Percentiles rank a stretch among this genome's conserved stretches.
Conservation (phyloP, 129 eudicot genomes). For the Helianthus tuberosus region DNA sequence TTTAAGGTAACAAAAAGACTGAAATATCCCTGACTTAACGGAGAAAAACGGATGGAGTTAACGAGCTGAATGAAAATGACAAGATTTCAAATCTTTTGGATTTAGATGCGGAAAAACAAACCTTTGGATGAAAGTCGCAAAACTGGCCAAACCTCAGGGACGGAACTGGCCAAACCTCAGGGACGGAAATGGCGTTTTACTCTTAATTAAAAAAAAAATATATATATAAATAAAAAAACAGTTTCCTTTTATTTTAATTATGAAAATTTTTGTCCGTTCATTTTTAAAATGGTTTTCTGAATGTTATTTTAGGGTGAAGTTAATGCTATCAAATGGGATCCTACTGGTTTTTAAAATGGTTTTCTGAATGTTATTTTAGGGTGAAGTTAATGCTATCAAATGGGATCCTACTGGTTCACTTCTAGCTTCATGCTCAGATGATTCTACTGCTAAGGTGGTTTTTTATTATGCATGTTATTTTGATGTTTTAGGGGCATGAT, state of each 20-base stretch:
- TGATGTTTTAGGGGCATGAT: neutral
- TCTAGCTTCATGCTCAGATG: constrained; percentile 95
- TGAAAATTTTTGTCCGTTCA: neutral
- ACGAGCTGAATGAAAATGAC: no score
- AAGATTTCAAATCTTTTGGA: no score
- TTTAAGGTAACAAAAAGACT: no score
- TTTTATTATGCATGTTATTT: neutral
- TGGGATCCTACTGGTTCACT: constrained; percentile 95
- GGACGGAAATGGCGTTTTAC: no score
- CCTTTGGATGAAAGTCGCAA: no score
- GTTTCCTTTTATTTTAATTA: neutral
- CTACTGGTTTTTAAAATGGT: constrained; percentile 35
- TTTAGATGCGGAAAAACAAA: no score
- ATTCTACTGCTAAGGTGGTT: constrained; percentile 82
- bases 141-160: no score
- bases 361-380: constrained; percentile 49
- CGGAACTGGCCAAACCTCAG: no score
- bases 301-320: constrained; percentile 79
- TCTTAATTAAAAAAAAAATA: neutral
- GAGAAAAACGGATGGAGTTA: no score
- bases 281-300: neutral
- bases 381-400: constrained; percentile 94
- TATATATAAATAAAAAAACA: neutral
- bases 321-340: constrained; percentile 97
- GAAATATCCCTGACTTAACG: no score